Percentiles rank a stretch among this genome's conserved stretches.
Conservation (phyloP, 345 rosid species). For the Citrus sinensis region DNA sequence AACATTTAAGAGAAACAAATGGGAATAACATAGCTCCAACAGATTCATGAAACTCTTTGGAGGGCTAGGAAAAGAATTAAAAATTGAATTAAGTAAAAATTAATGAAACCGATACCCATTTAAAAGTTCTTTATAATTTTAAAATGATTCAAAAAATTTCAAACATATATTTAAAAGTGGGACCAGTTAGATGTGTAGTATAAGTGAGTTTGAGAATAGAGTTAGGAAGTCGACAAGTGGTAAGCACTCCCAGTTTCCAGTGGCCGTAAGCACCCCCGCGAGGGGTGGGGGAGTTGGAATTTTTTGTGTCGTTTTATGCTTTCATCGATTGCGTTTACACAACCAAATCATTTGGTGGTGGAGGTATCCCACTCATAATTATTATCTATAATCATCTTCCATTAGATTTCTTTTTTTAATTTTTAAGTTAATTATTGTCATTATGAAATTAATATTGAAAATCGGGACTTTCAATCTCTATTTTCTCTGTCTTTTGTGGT, state of each 20-base stretch:
- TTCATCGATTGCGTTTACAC: constrained; percentile 5
- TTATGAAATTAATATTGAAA: background rate
- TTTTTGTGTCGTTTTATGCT: constrained; percentile 17
- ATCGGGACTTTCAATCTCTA: background rate
- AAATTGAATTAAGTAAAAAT: too few species aligned
- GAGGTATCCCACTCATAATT: background rate
- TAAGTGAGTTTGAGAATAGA: constrained; percentile 19
- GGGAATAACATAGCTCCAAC: too few species aligned
- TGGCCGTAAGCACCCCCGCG: background rate
- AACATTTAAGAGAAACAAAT: too few species aligned
- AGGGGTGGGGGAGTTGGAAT: constrained; percentile 11
- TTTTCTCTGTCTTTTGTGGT: background rate
- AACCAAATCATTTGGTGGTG: constrained; percentile 30
- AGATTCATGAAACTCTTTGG: background rate
- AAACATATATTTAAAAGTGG: background rate
- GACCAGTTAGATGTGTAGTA: background rate
- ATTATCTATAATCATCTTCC: background rate
- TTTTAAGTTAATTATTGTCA: background rate
- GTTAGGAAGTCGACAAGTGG: constrained; percentile 51
- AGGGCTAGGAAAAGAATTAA: background rate
- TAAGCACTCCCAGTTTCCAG: constrained; percentile 41
- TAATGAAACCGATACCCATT: background rate
- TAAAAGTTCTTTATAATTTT: background rate
- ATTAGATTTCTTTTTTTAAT: background rate
- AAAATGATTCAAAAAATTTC: background rate